Evolutionary conservation across 108 stramenopile genomes (phyloP), one percentile per base, ranked within the genome.

Genomic region (Cyclotella sp.): DNA sequence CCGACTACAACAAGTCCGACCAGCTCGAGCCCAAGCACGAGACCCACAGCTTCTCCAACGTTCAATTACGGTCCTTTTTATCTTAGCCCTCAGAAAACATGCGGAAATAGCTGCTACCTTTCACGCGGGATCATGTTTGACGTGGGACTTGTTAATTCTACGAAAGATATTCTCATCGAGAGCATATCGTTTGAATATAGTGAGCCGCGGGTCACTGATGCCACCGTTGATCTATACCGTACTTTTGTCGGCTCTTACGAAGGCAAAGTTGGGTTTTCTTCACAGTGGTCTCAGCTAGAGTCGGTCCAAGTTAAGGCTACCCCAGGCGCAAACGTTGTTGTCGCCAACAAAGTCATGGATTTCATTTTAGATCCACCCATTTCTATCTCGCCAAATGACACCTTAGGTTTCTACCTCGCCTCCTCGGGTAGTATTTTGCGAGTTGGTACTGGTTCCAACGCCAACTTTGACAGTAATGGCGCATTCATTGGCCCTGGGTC

Each of bases 101-200:
- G 65, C 43, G n/a, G 22, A 41, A 14, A 54, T 9, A 40, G 49
- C 40, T 76, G 75, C 30, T 66, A 43, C 30, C 27, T 67, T 22
- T 43, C 66, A 1, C 75, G 44, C 0, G 75, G 75, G 1, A 49
- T 76, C 19, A 76, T 68, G 65, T 76, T 76, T 26, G 75, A 76
- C 21, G 57, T 76, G 1, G 62, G 44, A 0, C 66, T 68, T 9
- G 46, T 9, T 9, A 39, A 58, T 39, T 0, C 27, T n/a, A 45
- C 4, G 14, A 24, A 59, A 21, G 66, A 28, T 9, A 76, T 60
- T 16, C 40, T 68, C 2, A 29, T 76, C 21, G 67, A 55, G 26
- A 53, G 63, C 10, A 47, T 76, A 9, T 27, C 49, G 24, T 76
- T 68, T 61, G 75, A 76, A 46, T 58, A 68, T 44, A 61, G 34